Conservation (phyloP, 2,329 filamentous ascomycete genomes). For the Erysiphe neolycopersici region DNA sequence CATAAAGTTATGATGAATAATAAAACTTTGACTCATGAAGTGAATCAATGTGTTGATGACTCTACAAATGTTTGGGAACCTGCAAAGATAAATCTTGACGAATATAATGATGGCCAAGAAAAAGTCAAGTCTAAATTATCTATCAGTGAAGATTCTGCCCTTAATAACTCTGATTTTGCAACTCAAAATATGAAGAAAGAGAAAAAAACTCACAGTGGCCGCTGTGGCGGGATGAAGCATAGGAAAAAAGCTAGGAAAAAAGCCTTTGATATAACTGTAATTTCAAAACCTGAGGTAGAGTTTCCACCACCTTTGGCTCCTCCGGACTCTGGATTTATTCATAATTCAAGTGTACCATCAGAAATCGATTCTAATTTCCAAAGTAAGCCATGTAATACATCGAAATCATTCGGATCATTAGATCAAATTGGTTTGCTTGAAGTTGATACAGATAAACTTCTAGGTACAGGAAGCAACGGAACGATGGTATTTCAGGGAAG, state of each 20-base stretch:
- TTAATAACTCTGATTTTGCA: not conserved
- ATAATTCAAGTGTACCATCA: slow-evolving; percentile 29
- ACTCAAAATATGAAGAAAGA: slow-evolving; percentile 16
- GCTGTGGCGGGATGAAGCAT: slow-evolving; percentile 44
- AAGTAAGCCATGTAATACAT: slow-evolving; percentile 28
- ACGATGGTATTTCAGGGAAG: slow-evolving; percentile 88
- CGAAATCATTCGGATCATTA: slow-evolving; percentile 30
- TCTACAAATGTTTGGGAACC: too few relatives aligned
- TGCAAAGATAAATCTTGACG: too few relatives aligned
- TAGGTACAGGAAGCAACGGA: slow-evolving; percentile 76
- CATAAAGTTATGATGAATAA: too few relatives aligned
- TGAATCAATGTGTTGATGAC: too few relatives aligned
- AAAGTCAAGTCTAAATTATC: too few relatives aligned
- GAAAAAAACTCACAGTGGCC: slow-evolving; percentile 42
- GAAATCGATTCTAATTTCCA: slow-evolving; percentile 31
- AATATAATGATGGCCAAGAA: too few relatives aligned
- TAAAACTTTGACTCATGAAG: too few relatives aligned
- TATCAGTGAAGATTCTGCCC: too few relatives aligned
- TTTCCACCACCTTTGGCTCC: slow-evolving; percentile 13
- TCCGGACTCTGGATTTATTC: slow-evolving; percentile 28
- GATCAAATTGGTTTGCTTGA: slow-evolving; percentile 36
- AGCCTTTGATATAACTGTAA: slow-evolving; percentile 7
- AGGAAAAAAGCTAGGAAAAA: slow-evolving; percentile 22
- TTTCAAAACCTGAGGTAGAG: not conserved
- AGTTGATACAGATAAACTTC: slow-evolving; percentile 33